Evolutionary conservation across 257 asterid genomes (phyloP).

Genomic region (Coffea canephora): DNA sequence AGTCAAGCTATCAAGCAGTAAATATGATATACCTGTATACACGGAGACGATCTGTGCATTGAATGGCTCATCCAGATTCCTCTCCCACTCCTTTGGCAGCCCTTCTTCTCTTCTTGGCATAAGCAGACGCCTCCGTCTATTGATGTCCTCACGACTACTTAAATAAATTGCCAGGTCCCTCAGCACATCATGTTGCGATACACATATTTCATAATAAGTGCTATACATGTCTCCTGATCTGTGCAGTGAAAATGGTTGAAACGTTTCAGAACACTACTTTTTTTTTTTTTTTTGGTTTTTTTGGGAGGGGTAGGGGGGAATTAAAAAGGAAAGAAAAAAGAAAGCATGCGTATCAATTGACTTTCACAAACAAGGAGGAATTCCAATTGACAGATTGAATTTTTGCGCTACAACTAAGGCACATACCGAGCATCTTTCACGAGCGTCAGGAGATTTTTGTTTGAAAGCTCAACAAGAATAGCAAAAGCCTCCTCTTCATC

Average conservation of each 20-base stretch:
- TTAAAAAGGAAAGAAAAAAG: neutral
- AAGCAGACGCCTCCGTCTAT: constrained; percentile 58
- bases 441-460: constrained; percentile 76
- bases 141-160: constrained; percentile 48
- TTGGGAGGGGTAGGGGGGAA: neutral
- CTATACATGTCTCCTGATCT: constrained; percentile 86
- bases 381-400: neutral
- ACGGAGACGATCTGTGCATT: constrained; percentile 75
- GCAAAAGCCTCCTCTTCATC: constrained; percentile 84
- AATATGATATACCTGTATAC: constrained; percentile 62
- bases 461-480: constrained; percentile 72
- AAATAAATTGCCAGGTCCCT: constrained; percentile 81
- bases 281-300: neutral
- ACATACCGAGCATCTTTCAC: constrained; percentile 77
- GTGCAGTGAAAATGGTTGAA: constrained; percentile 20
- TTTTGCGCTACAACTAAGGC: neutral
- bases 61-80: constrained; percentile 65
- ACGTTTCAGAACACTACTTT: neutral
- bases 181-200: constrained; percentile 80
- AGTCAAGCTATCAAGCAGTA: neutral
- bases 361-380: neutral
- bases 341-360: neutral
- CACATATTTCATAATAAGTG: constrained; percentile 84
- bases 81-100: constrained; percentile 88
- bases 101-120: constrained; percentile 80